phyloP scores from a whole-genome alignment of 441 rosid genomes.

The Arabidopsis hybrid region DNA sequence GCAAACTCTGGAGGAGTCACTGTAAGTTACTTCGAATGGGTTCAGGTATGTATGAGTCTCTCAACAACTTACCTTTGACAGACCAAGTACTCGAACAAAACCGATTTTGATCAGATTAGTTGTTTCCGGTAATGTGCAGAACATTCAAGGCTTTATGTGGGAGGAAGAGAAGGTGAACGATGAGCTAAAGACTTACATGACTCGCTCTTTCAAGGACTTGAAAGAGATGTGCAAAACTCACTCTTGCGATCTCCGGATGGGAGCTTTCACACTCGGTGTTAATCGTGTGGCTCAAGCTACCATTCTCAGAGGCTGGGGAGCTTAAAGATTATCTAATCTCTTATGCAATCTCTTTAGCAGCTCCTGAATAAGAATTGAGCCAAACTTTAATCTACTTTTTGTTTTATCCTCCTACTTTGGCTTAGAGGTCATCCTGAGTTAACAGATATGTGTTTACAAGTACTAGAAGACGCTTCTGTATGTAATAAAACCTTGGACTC shows the following conservation, averaged over 20 bases:
- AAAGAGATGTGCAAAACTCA: constrained; percentile 73
- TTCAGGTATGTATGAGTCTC: constrained; percentile 54
- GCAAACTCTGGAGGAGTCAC: constrained; percentile 84
- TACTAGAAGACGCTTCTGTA: not conserved
- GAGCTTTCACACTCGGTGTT: constrained; percentile 78
- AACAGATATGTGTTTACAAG: not conserved
- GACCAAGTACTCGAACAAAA: not conserved
- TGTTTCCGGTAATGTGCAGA: constrained; percentile 47
- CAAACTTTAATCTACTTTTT: constrained; percentile 8
- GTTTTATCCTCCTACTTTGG: constrained; percentile 6
- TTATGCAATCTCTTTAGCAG: not conserved
- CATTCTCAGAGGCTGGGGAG: constrained; percentile 89
- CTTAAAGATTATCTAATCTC: constrained; percentile 45
- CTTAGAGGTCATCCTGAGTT: constrained; percentile 24
- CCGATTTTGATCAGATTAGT: constrained; percentile 10
- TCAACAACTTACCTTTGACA: not conserved
- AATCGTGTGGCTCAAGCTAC: constrained; percentile 83
- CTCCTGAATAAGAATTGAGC: constrained; percentile 31
- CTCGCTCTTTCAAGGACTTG: constrained; percentile 56
- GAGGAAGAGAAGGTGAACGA: constrained; percentile 69
- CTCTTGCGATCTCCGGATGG: constrained; percentile 74
- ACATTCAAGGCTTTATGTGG: constrained; percentile 82
- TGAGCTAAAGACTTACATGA: constrained; percentile 66
- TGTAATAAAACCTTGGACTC: constrained; percentile 30
- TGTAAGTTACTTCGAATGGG: constrained; percentile 84